phyloP scores from a whole-genome alignment of 1,284 basidiomycete genomes.

The Cutaneotrichosporon cavernicola region DNA sequence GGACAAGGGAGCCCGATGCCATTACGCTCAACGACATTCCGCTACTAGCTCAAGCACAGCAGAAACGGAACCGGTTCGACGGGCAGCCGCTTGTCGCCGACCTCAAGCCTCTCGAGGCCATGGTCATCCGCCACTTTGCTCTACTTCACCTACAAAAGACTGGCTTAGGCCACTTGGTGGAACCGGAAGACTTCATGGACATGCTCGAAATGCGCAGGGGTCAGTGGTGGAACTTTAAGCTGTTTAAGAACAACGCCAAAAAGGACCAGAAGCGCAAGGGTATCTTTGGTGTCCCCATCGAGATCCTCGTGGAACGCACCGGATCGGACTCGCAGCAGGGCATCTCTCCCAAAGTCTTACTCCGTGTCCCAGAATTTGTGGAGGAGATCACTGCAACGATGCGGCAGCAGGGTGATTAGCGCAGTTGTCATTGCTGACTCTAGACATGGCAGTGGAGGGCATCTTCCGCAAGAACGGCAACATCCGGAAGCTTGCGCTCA shows the following conservation, averaged over 20 bases:
- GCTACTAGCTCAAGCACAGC: slow-evolving; percentile 57
- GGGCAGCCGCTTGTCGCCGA: slow-evolving; percentile 78
- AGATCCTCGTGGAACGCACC: slow-evolving; percentile 90
- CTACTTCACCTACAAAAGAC: slow-evolving; percentile 70
- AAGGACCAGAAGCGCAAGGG: slow-evolving; percentile 83
- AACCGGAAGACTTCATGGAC: slow-evolving; percentile 89
- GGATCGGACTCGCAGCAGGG: slow-evolving; percentile 84
- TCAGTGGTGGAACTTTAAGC: slow-evolving; percentile 86
- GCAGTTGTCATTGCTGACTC: not conserved
- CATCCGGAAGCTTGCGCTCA: slow-evolving; percentile 84
- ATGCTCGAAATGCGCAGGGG: slow-evolving; percentile 89
- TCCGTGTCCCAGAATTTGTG: slow-evolving; percentile 93
- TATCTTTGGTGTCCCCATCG: slow-evolving; percentile 89
- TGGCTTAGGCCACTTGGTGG: slow-evolving; percentile 74
- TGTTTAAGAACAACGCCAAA: slow-evolving; percentile 90
- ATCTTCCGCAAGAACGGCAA: slow-evolving; percentile 99
- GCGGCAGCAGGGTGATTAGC: slow-evolving; percentile 90
- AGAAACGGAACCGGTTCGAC: slow-evolving; percentile 45
- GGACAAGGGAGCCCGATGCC: slow-evolving; percentile 20
- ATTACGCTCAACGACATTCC: slow-evolving; percentile 92
- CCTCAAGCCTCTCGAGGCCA: slow-evolving; percentile 76
- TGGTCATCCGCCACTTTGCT: slow-evolving; percentile 90
- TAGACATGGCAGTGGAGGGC: slow-evolving; percentile 97
- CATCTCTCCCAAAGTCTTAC: slow-evolving; percentile 77
- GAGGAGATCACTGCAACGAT: slow-evolving; percentile 97